Percentiles rank a stretch among this genome's conserved stretches.
Conservation (phyloP, 164 flowering plant species). For the Liriodendron chinense region DNA sequence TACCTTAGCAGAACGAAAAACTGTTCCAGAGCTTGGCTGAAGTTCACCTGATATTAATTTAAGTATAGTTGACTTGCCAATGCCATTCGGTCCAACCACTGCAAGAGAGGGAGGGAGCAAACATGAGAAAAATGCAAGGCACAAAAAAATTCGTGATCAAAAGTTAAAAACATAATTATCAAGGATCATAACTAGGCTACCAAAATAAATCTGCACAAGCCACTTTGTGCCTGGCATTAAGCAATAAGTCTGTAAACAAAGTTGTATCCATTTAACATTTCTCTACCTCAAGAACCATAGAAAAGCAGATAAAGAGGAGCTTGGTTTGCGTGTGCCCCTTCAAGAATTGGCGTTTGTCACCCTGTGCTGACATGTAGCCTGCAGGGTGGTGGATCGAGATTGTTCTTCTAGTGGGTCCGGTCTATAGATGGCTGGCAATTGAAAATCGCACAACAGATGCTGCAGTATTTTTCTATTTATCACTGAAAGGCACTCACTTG, state of each 20-base stretch:
- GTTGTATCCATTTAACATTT: not conserved
- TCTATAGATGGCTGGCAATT: not conserved
- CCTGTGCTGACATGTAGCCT: not conserved
- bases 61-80: constrained; percentile 96
- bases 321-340: not conserved
- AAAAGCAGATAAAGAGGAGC: not conserved
- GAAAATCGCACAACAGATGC: not conserved
- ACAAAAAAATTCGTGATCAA: not conserved
- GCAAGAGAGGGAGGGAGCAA: constrained; percentile 11
- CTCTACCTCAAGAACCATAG: not conserved
- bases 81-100: constrained; percentile 99
- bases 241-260: not conserved
- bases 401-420: not conserved
- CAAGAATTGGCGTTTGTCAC: not conserved
- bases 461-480: too few relatives aligned
- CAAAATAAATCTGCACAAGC: too few relatives aligned
- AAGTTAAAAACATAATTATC: not conserved
- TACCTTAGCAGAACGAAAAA: constrained; percentile 98
- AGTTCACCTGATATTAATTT: constrained; percentile 93
- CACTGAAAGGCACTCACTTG: too few relatives aligned
- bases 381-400: not conserved
- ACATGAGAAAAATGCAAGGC: not conserved
- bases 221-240: not conserved
- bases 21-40: constrained; percentile 97
- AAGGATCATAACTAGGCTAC: not conserved